phyloP scores from a whole-genome alignment of 306 rosid species.

The Spatholobus suberectus region DNA sequence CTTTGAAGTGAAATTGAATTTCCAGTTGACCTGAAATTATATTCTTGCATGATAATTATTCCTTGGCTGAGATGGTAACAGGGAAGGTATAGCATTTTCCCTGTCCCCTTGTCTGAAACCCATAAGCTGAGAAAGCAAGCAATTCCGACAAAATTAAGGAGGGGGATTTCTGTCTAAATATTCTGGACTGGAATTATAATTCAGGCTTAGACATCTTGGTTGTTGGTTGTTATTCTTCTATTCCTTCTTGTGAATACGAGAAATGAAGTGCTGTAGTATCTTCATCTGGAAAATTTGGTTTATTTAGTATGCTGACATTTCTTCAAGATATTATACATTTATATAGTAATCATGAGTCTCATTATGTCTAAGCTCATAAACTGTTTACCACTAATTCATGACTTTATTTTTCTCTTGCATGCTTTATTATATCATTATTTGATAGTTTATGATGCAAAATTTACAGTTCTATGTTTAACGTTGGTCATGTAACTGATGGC shows the following conservation, averaged over 20 bases:
- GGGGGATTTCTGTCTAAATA: conserved; percentile 15
- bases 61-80: conserved; percentile 10
- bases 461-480: conserved; percentile 71
- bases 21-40: conserved; percentile 13
- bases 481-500: conserved; percentile 55
- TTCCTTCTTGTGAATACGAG: conserved; percentile 15
- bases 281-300: background rate
- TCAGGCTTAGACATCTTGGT: conserved; percentile 4
- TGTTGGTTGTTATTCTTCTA: background rate
- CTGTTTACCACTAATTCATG: conserved; percentile 26
- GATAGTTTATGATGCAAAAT: conserved; percentile 36
- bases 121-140: conserved; percentile 9
- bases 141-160: conserved; percentile 28
- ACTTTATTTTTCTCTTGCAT: conserved; percentile 30
- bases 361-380: background rate
- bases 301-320: background rate
- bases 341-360: conserved; percentile 16
- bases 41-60: conserved; percentile 10
- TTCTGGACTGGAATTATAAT: conserved; percentile 16
- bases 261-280: conserved; percentile 10
- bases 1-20: conserved; percentile 17
- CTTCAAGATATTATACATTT: background rate
- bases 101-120: conserved; percentile 20
- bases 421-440: conserved; percentile 26
- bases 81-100: background rate